Percentiles rank a stretch among this genome's conserved stretches.
These are phyloP conservation scores for Cyclocybe cylindracea DNA, from an alignment of 768 basidiomycete species.

Conservation along the genomic window DNA sequence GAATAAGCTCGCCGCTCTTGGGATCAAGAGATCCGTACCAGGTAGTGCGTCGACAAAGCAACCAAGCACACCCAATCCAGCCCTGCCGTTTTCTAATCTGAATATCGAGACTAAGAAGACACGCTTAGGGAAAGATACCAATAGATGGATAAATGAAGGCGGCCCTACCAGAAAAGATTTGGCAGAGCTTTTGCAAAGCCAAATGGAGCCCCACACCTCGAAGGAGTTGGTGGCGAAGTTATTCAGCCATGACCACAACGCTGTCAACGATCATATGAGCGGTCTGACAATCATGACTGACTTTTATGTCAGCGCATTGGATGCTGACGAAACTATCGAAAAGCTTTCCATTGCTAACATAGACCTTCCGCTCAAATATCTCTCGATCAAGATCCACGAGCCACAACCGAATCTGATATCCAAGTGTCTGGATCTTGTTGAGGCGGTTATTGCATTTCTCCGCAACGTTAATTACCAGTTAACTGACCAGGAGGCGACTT, in stretches of 20 bases:
- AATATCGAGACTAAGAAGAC: slow-evolving; percentile 65
- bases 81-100: slow-evolving; percentile 49
- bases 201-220: slow-evolving; percentile 87
- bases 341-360: slow-evolving; percentile 80
- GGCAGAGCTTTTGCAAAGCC: slow-evolving; percentile 79
- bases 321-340: slow-evolving; percentile 58
- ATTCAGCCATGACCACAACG: slow-evolving; percentile 95
- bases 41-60: slow-evolving; percentile 8
- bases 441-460: slow-evolving; percentile 75
- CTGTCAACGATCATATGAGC: slow-evolving; percentile 88
- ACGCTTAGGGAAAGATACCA: slow-evolving; percentile 72
- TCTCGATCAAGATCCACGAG: slow-evolving; percentile 86
- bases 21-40: slow-evolving; percentile 33
- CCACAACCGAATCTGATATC: slow-evolving; percentile 87
- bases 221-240: slow-evolving; percentile 74
- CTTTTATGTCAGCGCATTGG: slow-evolving; percentile 62
- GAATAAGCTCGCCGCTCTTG: slow-evolving; percentile 31
- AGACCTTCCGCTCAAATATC: slow-evolving; percentile 92
- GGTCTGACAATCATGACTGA: slow-evolving; percentile 77
- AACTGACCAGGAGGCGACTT: slow-evolving; percentile 81
- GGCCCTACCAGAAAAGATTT: slow-evolving; percentile 86
- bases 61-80: slow-evolving; percentile 18
- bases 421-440: slow-evolving; percentile 87
- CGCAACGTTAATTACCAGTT: slow-evolving; percentile 74
- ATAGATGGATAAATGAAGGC: slow-evolving; percentile 84